Evolutionary conservation across 2,329 filamentous ascomycete genomes (phyloP).

Genomic region (Botrytis deweyae): DNA sequence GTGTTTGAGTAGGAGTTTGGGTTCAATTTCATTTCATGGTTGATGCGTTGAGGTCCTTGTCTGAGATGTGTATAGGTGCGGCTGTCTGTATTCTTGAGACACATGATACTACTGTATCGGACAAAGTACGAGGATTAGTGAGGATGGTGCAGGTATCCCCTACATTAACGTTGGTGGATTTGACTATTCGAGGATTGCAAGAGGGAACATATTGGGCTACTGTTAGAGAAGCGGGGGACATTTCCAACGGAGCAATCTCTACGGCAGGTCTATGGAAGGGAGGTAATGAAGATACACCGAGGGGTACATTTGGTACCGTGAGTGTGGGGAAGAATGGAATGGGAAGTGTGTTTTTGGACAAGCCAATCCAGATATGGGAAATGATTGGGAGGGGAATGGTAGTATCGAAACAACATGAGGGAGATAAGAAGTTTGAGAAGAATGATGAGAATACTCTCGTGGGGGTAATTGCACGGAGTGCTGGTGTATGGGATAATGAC

Average conservation of each 20-base stretch:
- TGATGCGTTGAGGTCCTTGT: slow-evolving; percentile 2
- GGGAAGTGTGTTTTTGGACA: slow-evolving; percentile 78
- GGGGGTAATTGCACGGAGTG: slow-evolving; percentile 90
- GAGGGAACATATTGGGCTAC: slow-evolving; percentile 82
- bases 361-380: slow-evolving; percentile 87
- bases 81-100: slow-evolving; percentile 97
- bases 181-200: slow-evolving; percentile 79
- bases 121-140: slow-evolving; percentile 79
- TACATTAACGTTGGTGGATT: slow-evolving; percentile 77
- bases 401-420: slow-evolving; percentile 65
- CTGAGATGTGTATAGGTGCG: slow-evolving; percentile 52
- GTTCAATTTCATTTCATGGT: neutral
- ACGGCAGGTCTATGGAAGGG: slow-evolving; percentile 77
- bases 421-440: slow-evolving; percentile 56
- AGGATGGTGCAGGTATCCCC: slow-evolving; percentile 90
- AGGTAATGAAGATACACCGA: slow-evolving; percentile 42
- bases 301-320: slow-evolving; percentile 71
- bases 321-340: slow-evolving; percentile 73
- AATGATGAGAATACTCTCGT: slow-evolving; percentile 86
- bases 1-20: slow-evolving; percentile 15
- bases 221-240: slow-evolving; percentile 82
- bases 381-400: slow-evolving; percentile 92
- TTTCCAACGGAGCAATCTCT: slow-evolving; percentile 77
- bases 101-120: slow-evolving; percentile 57
- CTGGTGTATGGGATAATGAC: slow-evolving; percentile 98